Percentiles rank a stretch among this genome's conserved stretches.
Evolutionary conservation across 2,329 filamentous ascomycete species (phyloP).

Genomic region (Lachnellula suecica): DNA sequence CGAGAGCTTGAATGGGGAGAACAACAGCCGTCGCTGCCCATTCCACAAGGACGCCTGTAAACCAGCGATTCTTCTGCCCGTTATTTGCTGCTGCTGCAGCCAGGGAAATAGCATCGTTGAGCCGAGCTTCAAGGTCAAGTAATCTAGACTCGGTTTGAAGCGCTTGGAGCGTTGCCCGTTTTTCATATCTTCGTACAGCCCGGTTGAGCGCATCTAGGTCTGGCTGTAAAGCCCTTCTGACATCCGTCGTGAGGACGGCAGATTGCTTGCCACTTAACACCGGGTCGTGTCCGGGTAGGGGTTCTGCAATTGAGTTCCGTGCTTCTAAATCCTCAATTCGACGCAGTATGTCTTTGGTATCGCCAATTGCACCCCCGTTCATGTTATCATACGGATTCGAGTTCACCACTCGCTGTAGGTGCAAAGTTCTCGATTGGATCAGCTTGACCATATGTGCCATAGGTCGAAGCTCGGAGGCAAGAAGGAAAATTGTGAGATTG

Average conservation of each 20-base stretch:
- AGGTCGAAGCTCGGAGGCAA: conserved; percentile 83
- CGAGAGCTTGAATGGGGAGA: conserved; percentile 28
- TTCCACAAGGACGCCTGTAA: conserved; percentile 25
- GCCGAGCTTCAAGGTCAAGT: conserved; percentile 65
- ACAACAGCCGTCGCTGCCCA: conserved; percentile 28
- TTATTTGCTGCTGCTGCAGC: conserved; percentile 68
- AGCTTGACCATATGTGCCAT: conserved; percentile 79
- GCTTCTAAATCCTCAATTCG: conserved; percentile 71
- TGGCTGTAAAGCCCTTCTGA: conserved; percentile 67
- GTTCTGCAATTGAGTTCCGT: conserved; percentile 44
- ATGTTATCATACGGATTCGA: conserved; percentile 45
- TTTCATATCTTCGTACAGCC: conserved; percentile 88
- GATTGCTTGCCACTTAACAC: conserved; percentile 39
- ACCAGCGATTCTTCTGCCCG: conserved; percentile 20
- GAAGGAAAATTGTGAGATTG: conserved; percentile 86
- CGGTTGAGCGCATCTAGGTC: conserved; percentile 87
- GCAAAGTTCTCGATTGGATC: conserved; percentile 74
- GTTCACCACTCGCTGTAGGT: conserved; percentile 74
- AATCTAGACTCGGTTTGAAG: conserved; percentile 76
- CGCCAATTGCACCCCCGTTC: conserved; percentile 25
- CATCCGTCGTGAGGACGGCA: conserved; percentile 48
- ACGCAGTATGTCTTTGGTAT: conserved; percentile 57
- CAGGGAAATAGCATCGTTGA: conserved; percentile 78
- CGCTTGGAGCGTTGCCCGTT: conserved; percentile 74
- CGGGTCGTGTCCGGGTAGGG: conserved; percentile 32